Conservation (phyloP, 176 grass and related monocot genomes). For the Eleusine coracana region DNA sequence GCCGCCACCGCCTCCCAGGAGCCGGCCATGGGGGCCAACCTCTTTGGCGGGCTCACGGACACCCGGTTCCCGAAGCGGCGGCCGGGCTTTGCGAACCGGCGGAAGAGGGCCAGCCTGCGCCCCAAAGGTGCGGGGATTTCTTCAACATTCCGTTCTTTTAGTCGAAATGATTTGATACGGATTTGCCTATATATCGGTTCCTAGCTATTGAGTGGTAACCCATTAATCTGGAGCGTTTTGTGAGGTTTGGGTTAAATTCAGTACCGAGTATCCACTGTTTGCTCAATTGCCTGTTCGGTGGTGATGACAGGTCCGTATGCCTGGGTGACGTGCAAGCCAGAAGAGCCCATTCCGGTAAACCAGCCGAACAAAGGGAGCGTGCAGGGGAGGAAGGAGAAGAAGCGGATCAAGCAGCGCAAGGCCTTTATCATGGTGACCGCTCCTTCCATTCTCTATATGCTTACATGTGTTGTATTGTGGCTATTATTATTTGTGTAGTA, state of each 20-base stretch:
- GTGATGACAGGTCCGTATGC: constrained; percentile 36
- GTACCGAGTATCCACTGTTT: neutral
- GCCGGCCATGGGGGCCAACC: constrained; percentile 35
- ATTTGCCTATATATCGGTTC: neutral
- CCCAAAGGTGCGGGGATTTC: constrained; percentile 53
- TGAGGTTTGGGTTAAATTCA: neutral
- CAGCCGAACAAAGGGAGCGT: constrained; percentile 57
- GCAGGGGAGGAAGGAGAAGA: constrained; percentile 61
- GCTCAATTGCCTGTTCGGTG: neutral
- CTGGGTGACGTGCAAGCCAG: constrained; percentile 58
- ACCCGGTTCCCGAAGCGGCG: constrained; percentile 72
- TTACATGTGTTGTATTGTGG: neutral
- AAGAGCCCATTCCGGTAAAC: constrained; percentile 45
- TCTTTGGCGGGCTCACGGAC: constrained; percentile 64
- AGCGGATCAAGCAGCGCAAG: constrained; percentile 63
- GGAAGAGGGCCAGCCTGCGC: constrained; percentile 81
- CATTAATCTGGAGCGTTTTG: neutral
- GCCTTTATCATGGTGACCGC: constrained; percentile 50
- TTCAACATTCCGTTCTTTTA: neutral
- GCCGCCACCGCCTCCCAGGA: constrained; percentile 42
- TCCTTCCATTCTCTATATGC: neutral
- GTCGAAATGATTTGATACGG: neutral
- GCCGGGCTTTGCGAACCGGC: constrained; percentile 61
- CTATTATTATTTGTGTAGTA: neutral
- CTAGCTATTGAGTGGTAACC: neutral